Conservation (phyloP, 2,329 filamentous ascomycete species). For the Gnomoniopsis smithogilvyi region DNA sequence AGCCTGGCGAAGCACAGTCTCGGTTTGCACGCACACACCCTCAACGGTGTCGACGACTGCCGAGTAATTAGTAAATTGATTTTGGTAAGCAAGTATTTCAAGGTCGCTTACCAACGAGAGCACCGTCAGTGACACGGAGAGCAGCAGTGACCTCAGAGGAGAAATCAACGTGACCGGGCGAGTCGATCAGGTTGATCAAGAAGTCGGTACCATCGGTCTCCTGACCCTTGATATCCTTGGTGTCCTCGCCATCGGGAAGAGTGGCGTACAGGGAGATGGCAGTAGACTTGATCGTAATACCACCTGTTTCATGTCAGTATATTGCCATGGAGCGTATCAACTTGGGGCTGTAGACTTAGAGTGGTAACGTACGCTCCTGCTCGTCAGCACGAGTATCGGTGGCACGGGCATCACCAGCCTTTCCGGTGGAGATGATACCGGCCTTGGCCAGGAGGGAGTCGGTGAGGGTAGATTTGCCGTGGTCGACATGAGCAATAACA, state of each 20-base stretch:
- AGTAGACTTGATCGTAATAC: conserved; percentile 99
- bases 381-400: conserved; percentile 97
- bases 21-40: conserved; percentile 99
- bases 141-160: conserved; percentile 99
- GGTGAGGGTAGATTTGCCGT: conserved; percentile 99
- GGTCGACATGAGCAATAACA: conserved; percentile 99
- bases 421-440: conserved; percentile 98
- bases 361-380: conserved; percentile 68
- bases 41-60: conserved; percentile 96
- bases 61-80: background rate
- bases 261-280: conserved; percentile 97
- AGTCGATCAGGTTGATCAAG: conserved; percentile 99
- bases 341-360: background rate
- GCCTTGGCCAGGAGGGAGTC: conserved; percentile 98
- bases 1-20: conserved; percentile 98
- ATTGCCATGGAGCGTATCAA: background rate
- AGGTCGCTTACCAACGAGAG: conserved; percentile 64
- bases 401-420: conserved; percentile 93
- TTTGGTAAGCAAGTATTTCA: too few relatives aligned
- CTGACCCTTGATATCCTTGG: conserved; percentile 90
- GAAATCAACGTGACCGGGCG: conserved; percentile 99
- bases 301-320: conserved; percentile 36
- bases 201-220: conserved; percentile 91
- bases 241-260: conserved; percentile 75
- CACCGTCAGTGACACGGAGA: conserved; percentile 99